phyloP scores from a whole-genome alignment of 306 rosid species.

The Adenanthera pavonina region DNA sequence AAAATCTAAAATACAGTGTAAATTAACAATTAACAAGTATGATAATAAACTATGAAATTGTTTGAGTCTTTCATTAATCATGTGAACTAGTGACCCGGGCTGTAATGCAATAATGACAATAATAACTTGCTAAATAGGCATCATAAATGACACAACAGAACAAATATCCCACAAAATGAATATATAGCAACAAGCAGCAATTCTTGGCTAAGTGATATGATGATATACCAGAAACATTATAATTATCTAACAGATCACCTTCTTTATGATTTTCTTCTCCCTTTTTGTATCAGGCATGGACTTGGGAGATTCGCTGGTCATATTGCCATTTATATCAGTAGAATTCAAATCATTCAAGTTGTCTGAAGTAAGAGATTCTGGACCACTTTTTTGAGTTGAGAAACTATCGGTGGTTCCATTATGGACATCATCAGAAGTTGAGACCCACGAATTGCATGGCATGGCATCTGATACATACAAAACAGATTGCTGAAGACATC shows the following conservation, averaged over 20 bases:
- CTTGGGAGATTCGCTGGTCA: conserved; percentile 46
- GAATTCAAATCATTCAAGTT: conserved; percentile 46
- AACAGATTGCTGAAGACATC: conserved; percentile 57
- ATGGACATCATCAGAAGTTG: conserved; percentile 44
- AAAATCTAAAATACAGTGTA: not conserved
- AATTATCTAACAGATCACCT: conserved; percentile 51
- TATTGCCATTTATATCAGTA: conserved; percentile 41
- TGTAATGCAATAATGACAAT: conserved; percentile 4
- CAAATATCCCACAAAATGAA: conserved; percentile 34
- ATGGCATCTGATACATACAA: conserved; percentile 56
- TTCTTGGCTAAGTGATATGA: conserved; percentile 18
- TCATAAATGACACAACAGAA: conserved; percentile 14
- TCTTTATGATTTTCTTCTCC: conserved; percentile 45
- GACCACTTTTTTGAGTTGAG: conserved; percentile 40
- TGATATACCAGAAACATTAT: conserved; percentile 18
- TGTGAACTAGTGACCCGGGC: not conserved
- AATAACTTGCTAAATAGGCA: conserved; percentile 8
- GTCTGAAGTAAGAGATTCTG: conserved; percentile 42
- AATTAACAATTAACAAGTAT: not conserved
- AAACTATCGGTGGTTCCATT: conserved; percentile 45
- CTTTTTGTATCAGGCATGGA: conserved; percentile 37
- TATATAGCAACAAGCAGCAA: conserved; percentile 25
- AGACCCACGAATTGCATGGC: conserved; percentile 51
- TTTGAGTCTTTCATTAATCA: not conserved
- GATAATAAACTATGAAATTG: not conserved